Base-by-base conservation (phyloP, 2,329 filamentous ascomycete genomes). In the Aspergillus carbonarius region DNA sequence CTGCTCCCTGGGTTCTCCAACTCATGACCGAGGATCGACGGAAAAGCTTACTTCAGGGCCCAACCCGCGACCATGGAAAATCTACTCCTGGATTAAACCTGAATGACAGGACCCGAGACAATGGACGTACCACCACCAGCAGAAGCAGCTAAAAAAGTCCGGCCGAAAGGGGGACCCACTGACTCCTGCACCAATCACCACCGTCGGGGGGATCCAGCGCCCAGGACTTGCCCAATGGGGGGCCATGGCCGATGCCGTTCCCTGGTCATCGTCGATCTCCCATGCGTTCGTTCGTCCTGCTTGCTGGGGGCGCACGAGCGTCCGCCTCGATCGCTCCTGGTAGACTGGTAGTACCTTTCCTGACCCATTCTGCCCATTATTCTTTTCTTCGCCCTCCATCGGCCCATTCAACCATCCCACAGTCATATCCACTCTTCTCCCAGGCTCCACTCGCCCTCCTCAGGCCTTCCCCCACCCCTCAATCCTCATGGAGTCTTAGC, bases 91-190 rank as follows among this genome's bases (percentile, higher is more conserved):
- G 56, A 46, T 47, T 18, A 40, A 42, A 55, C 25, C 56, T 60
- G 59, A 58, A 56, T 66, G 65, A 66, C 62, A 66, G 63, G 63
- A 64, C 65, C 65, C 65, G 60, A 66, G 63, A 63, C 65, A 63
- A 60, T 65, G 65, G 65, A 56, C 58, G 61, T 65, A 55, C 61
- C 61, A 60, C 46, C 57, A 46, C 40, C 58, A 44, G 59, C 62
- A 64, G 55, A 27, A 48, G 44, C 55, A 59, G 39, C 62, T 59
- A 61, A 66, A 60, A 56, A 49, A 34, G 58, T 51, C 57, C 46
- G 53, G 47, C 50, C 32, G 50, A 60, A 35, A 47, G 18, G 48
- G 40, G 20, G 5, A 42, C 8, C 56, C 50, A 59, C 54, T 37
- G 10, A 30, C 54, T 35, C 53, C 37, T 54, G 39, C 57, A 23